Base-by-base conservation (phyloP, 2,329 filamentous ascomycete genomes). In the Fusarium phyllophilum region DNA sequence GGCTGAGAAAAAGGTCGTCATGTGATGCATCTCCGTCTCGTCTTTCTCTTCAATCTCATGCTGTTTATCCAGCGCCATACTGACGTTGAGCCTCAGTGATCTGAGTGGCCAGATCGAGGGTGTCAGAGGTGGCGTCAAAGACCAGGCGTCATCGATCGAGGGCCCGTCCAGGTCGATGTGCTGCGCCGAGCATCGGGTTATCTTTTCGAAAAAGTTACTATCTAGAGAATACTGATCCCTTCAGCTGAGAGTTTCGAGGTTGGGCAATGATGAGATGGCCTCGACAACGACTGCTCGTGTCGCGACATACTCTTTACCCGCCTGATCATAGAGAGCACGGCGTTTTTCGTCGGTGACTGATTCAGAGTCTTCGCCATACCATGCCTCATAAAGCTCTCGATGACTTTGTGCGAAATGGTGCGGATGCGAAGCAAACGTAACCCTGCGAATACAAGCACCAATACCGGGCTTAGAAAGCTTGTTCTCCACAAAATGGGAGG, bases 211-310 rank as follows among this genome's bases (percentile, higher is more conserved):
- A 9, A 52, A 36, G 8, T 2, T 6, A n/a, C 7, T 26, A 8
- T 54, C 36, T 7, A 61, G 29, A 34, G 36, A 34, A 29, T 51
- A 44, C 7, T 5, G 1, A 42, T 63, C 69, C 2, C 8, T 31
- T 66, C 72, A 75, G 20, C 22, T 26, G 17, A 75, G 55, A 4
- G 33, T 34, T 3, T 75, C 72, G 15, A 75, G 61, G 34, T 73
- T 62, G 5, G 63, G 61, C 63, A 75, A 17, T 22, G 31, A 18
- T 18, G 29, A 34, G 3, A 61, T 29, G 3, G 58, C 58, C 15
- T 33, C 4, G 5, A 34, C 29, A 5, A 11, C 9, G 15, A 6
- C 18, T 8, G 5, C 4, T 8, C n/a, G 58, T 6, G 24, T 6
- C 8, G 4, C 7, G 7, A n/a, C n/a, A 36, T 66, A 66, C 18